Evolutionary conservation across 164 flowering plant genomes (phyloP).

Genomic region (Sextonia rubra): DNA sequence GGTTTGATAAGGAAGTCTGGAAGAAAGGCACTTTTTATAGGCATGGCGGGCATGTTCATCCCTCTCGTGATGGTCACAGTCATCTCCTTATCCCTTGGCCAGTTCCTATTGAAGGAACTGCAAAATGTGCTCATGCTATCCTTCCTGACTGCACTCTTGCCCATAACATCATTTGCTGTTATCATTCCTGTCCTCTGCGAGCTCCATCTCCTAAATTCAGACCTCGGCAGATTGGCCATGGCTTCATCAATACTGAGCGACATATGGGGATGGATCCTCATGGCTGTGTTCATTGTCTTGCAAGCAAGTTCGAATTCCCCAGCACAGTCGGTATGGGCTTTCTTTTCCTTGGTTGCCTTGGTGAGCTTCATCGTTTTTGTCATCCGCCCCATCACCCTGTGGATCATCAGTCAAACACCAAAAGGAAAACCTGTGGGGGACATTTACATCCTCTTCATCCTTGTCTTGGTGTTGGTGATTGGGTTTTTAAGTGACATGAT

Average conservation of each 20-base stretch:
- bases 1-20: slow-evolving; percentile 14
- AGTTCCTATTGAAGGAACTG: neutral
- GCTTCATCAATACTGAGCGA: slow-evolving; percentile 23
- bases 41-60: slow-evolving; percentile 3
- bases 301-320: slow-evolving; percentile 14
- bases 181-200: slow-evolving; percentile 28
- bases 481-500: slow-evolving; percentile 42
- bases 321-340: neutral
- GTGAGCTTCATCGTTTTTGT: slow-evolving; percentile 4
- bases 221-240: slow-evolving; percentile 34
- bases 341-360: neutral
- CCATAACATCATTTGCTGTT: slow-evolving; percentile 30
- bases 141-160: slow-evolving; percentile 6
- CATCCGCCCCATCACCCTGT: slow-evolving; percentile 22
- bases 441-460: slow-evolving; percentile 27
- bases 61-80: slow-evolving; percentile 2
- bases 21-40: slow-evolving; percentile 19
- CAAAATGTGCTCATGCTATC: neutral
- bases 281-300: neutral
- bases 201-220: slow-evolving; percentile 33
- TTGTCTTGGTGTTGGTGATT: slow-evolving; percentile 29
- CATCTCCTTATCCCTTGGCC: neutral
- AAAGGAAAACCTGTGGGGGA: slow-evolving; percentile 48
- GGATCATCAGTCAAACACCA: slow-evolving; percentile 44
- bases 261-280: neutral